Conservation (phyloP, 352 stramenopile genomes). For the Globisporangium cederbergense region DNA sequence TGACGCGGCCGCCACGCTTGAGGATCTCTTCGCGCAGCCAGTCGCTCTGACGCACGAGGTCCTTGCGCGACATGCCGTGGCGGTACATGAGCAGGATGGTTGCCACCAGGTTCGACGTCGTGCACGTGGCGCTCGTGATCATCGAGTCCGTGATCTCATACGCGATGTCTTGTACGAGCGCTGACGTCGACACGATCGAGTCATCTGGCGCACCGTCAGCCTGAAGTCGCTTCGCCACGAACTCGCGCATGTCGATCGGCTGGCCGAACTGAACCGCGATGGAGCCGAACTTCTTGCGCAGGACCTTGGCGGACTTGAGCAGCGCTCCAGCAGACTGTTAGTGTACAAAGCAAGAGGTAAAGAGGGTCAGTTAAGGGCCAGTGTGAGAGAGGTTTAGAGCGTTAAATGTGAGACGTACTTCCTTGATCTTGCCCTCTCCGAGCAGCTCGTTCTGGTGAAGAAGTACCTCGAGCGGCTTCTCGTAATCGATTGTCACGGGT, state of each 20-base stretch:
- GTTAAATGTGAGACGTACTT: slow-evolving; percentile 27
- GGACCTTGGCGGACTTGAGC: slow-evolving; percentile 61
- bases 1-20: slow-evolving; percentile 61
- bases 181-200: slow-evolving; percentile 27
- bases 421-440: slow-evolving; percentile 76
- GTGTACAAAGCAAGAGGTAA: neutral
- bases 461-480: slow-evolving; percentile 79
- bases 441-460: slow-evolving; percentile 81
- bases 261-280: slow-evolving; percentile 75
- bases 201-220: slow-evolving; percentile 19
- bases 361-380: neutral
- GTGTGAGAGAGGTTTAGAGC: neutral
- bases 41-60: slow-evolving; percentile 70
- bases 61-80: slow-evolving; percentile 65
- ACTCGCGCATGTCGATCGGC: slow-evolving; percentile 64
- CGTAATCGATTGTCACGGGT: slow-evolving; percentile 84
- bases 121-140: slow-evolving; percentile 62
- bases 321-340: slow-evolving; percentile 55
- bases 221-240: slow-evolving; percentile 29
- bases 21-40: slow-evolving; percentile 75
- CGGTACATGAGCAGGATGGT: slow-evolving; percentile 77
- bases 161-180: slow-evolving; percentile 58
- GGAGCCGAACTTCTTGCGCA: slow-evolving; percentile 79
- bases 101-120: slow-evolving; percentile 70
- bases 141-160: slow-evolving; percentile 77